Conservation (phyloP, 2,329 filamentous ascomycete genomes). For the Calonectria hawksworthii region DNA sequence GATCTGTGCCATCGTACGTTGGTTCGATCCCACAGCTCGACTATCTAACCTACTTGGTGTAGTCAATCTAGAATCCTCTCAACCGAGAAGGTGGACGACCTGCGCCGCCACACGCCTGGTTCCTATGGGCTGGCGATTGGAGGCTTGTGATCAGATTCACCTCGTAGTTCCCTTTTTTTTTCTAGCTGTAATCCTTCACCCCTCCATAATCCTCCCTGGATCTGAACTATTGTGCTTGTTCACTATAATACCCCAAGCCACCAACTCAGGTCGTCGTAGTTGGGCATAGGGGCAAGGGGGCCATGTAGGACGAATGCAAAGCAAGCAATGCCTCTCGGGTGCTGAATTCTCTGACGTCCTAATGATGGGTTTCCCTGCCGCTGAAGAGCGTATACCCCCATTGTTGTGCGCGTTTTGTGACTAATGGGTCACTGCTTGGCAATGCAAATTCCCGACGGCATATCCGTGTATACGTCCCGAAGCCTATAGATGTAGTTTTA, state of each 20-base stretch:
- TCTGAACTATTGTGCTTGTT: not conserved
- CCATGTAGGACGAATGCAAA: not conserved
- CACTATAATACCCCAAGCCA: not conserved
- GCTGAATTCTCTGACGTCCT: not conserved
- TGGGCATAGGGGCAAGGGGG: not conserved
- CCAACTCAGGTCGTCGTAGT: not conserved
- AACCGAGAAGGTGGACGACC: not conserved
- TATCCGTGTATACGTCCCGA: no score
- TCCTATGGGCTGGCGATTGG: not conserved
- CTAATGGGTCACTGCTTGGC: not conserved
- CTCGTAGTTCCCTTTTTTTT: not conserved
- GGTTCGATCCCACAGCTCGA: not conserved
- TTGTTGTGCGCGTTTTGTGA: not conserved
- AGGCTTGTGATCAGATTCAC: not conserved
- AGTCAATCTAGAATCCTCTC: not conserved
- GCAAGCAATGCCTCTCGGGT: not conserved
- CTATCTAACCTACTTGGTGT: not conserved
- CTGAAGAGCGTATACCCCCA: not conserved
- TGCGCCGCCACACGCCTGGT: not conserved
- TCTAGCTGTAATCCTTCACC: not conserved
- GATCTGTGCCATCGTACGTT: not conserved
- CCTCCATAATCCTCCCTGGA: not conserved
- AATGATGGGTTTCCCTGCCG: not conserved
- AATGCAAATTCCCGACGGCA: not conserved
- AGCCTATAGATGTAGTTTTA: not conserved